phyloP scores from a whole-genome alignment of 352 stramenopile genomes.

The Blastocystis sp. region DNA sequence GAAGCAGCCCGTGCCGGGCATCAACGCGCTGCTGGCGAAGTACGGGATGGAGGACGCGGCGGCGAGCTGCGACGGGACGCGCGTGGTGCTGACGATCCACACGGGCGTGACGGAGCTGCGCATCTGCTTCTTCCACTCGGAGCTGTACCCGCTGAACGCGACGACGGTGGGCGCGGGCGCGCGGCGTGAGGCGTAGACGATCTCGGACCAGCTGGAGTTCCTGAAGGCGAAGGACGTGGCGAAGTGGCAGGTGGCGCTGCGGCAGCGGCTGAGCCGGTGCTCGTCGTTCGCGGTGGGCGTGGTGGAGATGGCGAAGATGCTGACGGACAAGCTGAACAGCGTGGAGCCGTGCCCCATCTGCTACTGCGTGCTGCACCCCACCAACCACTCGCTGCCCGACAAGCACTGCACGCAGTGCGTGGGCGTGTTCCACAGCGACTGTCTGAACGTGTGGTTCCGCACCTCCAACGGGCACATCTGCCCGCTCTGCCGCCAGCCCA shows the following conservation, averaged over 20 bases:
- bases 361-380: slow-evolving; percentile 80
- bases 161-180: slow-evolving; percentile 4
- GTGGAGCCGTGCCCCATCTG: slow-evolving; percentile 84
- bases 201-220: slow-evolving; percentile 18
- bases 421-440: slow-evolving; percentile 81
- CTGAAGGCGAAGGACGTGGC: background rate
- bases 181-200: background rate
- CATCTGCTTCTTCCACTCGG: background rate
- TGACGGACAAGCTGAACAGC: slow-evolving; percentile 81
- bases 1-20: background rate
- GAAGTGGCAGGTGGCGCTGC: slow-evolving; percentile 35
- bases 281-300: background rate
- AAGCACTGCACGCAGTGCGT: slow-evolving; percentile 79
- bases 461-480: slow-evolving; percentile 79
- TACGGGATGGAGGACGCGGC: background rate
- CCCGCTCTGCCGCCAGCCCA: slow-evolving; percentile 79
- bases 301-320: slow-evolving; percentile 74
- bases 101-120: slow-evolving; percentile 2
- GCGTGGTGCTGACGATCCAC: background rate
- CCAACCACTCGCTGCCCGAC: slow-evolving; percentile 78
- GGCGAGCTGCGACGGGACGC: background rate
- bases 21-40: background rate
- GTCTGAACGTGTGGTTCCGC: slow-evolving; percentile 82
- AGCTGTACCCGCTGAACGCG: slow-evolving; percentile 56
- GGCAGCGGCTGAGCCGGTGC: slow-evolving; percentile 12